A percentile compares a stretch with the other conserved stretches of the same genome.
phyloP scores from a whole-genome alignment of 352 stramenopile species.

The Paralagenidium karlingii region DNA sequence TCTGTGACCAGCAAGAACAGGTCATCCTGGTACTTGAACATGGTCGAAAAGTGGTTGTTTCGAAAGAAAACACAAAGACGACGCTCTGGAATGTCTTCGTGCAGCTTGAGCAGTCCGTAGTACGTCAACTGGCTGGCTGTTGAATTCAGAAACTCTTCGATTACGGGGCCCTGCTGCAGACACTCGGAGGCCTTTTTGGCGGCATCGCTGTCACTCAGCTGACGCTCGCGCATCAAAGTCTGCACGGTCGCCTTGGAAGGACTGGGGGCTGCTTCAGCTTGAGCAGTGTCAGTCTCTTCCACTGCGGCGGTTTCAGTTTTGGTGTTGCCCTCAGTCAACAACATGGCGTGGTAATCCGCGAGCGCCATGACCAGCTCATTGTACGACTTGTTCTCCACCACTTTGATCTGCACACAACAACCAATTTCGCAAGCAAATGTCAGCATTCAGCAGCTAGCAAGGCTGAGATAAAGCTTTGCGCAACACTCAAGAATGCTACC shows the following conservation, averaged over 20 bases:
- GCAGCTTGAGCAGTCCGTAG: conserved; percentile 86
- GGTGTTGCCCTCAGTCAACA: conserved; percentile 30
- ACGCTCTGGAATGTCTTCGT: conserved; percentile 84
- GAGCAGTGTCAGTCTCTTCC: conserved; percentile 9
- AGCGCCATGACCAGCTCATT: conserved; percentile 95
- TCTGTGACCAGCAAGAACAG: conserved; percentile 96
- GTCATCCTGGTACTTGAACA: conserved; percentile 90
- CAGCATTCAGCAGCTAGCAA: neutral
- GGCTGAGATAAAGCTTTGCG: too few species aligned
- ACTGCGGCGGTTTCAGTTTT: neutral
- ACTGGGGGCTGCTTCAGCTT: conserved; percentile 22
- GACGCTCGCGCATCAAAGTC: conserved; percentile 62
- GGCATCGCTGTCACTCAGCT: conserved; percentile 57
- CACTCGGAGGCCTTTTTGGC: conserved; percentile 36
- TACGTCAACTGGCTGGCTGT: conserved; percentile 92
- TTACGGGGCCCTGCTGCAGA: conserved; percentile 61
- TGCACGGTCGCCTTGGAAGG: conserved; percentile 55
- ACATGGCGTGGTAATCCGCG: conserved; percentile 77
- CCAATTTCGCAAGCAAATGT: neutral
- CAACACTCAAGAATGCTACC: neutral
- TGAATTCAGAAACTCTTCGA: conserved; percentile 85
- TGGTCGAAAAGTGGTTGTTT: conserved; percentile 98
- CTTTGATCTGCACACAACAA: conserved; percentile 28
- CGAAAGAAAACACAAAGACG: conserved; percentile 95
- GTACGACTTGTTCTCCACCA: conserved; percentile 91